A percentile compares a stretch with the other conserved stretches of the same genome.
These are phyloP conservation scores for Acrocalymma vagum DNA, from an alignment of 2,329 filamentous ascomycete species.

Conservation along the genomic window DNA sequence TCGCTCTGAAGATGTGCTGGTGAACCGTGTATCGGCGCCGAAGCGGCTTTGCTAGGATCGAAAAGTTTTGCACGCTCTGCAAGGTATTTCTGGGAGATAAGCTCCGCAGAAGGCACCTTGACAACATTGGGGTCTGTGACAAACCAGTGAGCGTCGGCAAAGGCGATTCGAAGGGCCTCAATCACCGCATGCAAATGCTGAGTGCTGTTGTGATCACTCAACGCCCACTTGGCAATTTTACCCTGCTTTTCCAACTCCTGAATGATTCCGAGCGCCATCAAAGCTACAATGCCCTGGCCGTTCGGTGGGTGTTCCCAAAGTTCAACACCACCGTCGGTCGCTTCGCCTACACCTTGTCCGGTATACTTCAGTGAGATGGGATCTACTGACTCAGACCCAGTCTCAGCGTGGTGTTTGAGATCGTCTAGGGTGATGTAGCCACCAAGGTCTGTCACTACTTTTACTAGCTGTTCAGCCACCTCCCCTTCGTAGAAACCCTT, in stretches of 20 bases:
- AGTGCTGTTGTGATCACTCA: constrained; percentile 80
- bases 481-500: constrained; percentile 89
- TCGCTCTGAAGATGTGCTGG: constrained; percentile 85
- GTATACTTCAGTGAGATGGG: constrained; percentile 84
- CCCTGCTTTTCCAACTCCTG: constrained; percentile 81
- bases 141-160: constrained; percentile 90
- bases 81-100: constrained; percentile 80
- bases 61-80: constrained; percentile 73
- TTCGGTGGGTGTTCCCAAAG: constrained; percentile 98
- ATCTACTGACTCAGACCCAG: constrained; percentile 80
- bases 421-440: constrained; percentile 83
- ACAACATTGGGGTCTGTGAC: constrained; percentile 81
- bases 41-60: constrained; percentile 60
- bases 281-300: constrained; percentile 91
- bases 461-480: constrained; percentile 82
- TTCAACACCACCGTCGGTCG: constrained; percentile 69
- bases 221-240: constrained; percentile 74
- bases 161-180: constrained; percentile 86
- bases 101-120: constrained; percentile 72
- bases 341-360: constrained; percentile 67
- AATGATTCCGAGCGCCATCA: constrained; percentile 93
- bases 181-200: constrained; percentile 82
- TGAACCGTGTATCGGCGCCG: constrained; percentile 71
- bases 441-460: constrained; percentile 78
- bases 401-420: constrained; percentile 76